Evolutionary conservation across 73 alveolate genomes (phyloP).

Genomic region (Stentor roeselii): DNA sequence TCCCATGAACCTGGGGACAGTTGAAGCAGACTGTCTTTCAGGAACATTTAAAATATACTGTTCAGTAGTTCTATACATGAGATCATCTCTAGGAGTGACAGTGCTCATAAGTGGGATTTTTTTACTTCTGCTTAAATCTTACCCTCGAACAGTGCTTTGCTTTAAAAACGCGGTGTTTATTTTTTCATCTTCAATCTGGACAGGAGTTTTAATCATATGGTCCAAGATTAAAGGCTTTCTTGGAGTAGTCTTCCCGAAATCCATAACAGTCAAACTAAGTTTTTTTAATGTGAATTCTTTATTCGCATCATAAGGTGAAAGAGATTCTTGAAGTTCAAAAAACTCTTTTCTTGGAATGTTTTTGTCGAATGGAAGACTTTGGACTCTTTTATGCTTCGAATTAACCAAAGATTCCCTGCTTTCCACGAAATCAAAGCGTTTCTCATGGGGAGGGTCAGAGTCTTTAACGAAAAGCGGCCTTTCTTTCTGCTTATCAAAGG

Average conservation of each 20-base stretch:
- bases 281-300: not conserved
- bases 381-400: not conserved
- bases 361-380: not conserved
- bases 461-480: not conserved
- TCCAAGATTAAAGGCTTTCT: constrained; percentile 21
- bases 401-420: not conserved
- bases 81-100: not conserved
- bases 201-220: not conserved
- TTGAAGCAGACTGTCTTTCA: constrained; percentile 6
- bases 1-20: constrained; percentile 8
- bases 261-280: not conserved
- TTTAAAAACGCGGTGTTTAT: not conserved
- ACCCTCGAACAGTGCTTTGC: constrained; percentile 11
- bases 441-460: constrained; percentile 13
- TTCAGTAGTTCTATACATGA: constrained; percentile 24
- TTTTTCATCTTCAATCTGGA: not conserved
- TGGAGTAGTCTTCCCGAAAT: not conserved
- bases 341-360: constrained; percentile 2
- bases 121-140: not conserved
- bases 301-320: constrained; percentile 12
- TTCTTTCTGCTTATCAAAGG: not conserved
- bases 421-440: constrained; percentile 2
- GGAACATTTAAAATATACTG: constrained; percentile 16
- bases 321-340: constrained; percentile 4
- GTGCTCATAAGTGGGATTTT: constrained; percentile 13